A percentile compares a stretch with the other conserved stretches of the same genome.
Conservation (phyloP, 139 green algal species). For the Pseudopediastrum boryanum region DNA sequence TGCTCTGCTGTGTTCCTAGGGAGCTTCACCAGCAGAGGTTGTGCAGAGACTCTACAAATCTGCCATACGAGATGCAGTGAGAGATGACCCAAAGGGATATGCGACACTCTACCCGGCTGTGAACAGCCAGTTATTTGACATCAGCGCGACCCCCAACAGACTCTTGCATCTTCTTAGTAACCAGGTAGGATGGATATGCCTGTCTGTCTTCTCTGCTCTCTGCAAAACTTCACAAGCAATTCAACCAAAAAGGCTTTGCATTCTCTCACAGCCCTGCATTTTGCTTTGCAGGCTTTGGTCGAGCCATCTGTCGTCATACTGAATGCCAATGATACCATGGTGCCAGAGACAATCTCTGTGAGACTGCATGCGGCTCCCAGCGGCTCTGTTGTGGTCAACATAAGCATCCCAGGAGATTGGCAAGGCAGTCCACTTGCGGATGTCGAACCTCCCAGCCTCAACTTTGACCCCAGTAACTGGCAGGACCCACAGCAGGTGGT, state of each 20-base stretch:
- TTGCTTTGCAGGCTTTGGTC: too few relatives aligned
- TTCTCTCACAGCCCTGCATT: too few relatives aligned
- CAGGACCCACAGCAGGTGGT: conserved; percentile 10
- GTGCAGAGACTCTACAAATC: conserved; percentile 46
- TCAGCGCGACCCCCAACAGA: conserved; percentile 61
- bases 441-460: conserved; percentile 21
- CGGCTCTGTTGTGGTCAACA: conserved; percentile 24
- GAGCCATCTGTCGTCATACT: too few relatives aligned
- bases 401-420: conserved; percentile 32
- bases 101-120: conserved; percentile 44
- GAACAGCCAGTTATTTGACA: conserved; percentile 33
- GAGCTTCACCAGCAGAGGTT: conserved; percentile 49
- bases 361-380: not conserved
- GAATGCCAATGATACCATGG: too few relatives aligned
- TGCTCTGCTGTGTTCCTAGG: conserved; percentile 26
- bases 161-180: too few relatives aligned
- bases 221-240: too few relatives aligned
- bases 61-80: conserved; percentile 18
- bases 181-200: too few relatives aligned
- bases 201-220: too few relatives aligned
- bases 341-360: not conserved
- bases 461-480: conserved; percentile 22
- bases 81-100: conserved; percentile 46
- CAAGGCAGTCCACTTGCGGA: conserved; percentile 35
- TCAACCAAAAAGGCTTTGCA: too few relatives aligned